phyloP scores from a whole-genome alignment of 2,329 filamentous ascomycete species.

The Berkeleyomyces rouxiae region DNA sequence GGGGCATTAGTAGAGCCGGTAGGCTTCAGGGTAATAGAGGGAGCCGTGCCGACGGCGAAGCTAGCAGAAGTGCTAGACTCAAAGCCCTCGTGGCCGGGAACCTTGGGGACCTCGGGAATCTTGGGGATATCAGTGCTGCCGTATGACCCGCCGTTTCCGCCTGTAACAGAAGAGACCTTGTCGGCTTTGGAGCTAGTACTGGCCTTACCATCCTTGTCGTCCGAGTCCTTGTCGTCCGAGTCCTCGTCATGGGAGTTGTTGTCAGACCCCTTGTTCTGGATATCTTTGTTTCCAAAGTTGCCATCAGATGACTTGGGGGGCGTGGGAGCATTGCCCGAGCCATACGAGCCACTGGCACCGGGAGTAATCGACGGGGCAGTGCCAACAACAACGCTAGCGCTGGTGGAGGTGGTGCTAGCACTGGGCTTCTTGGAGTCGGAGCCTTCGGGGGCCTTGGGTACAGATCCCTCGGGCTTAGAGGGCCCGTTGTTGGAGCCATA shows the following conservation, averaged over 20 bases:
- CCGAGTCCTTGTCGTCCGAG: background rate
- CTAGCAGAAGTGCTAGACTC: background rate
- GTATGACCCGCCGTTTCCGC: background rate
- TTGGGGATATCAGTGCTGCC: background rate
- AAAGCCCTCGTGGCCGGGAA: background rate
- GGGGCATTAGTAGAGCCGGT: background rate
- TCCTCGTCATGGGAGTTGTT: background rate
- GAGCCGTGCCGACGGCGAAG: background rate
- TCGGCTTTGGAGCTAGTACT: background rate
- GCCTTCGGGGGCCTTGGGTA: background rate
- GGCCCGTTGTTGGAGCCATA: background rate
- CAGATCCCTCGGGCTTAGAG: background rate
- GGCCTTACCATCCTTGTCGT: no score
- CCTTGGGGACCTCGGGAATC: background rate
- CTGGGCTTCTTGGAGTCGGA: background rate
- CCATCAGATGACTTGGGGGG: background rate
- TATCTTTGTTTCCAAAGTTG: no score
- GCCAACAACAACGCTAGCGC: background rate
- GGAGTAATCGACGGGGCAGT: background rate
- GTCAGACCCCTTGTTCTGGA: no score
- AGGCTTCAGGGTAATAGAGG: background rate
- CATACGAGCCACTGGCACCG: background rate
- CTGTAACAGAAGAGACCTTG: background rate
- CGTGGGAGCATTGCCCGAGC: background rate
- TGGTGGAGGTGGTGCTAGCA: rapidly evolving